Evolutionary conservation across 768 basidiomycete genomes (phyloP).

Genomic region (Leucogyrophana mollusca): DNA sequence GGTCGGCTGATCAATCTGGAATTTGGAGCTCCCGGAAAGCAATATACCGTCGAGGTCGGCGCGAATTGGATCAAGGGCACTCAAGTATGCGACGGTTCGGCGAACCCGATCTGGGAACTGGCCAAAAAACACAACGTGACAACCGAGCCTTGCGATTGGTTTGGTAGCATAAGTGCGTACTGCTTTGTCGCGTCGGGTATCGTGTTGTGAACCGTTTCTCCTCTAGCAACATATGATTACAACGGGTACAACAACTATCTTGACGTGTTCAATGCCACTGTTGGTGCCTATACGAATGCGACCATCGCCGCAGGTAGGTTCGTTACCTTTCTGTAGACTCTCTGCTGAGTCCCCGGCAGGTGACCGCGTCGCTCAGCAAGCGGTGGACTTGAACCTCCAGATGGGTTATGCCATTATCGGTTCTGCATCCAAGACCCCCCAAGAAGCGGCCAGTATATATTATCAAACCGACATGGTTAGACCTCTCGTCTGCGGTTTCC

Average conservation of each 20-base stretch:
- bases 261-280: conserved; percentile 40
- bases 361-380: conserved; percentile 38
- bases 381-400: conserved; percentile 55
- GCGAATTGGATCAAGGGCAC: conserved; percentile 64
- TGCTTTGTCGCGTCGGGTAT: not conserved
- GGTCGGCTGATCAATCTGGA: conserved; percentile 52
- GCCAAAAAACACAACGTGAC: conserved; percentile 53
- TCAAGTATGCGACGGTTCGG: conserved; percentile 44
- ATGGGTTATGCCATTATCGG: conserved; percentile 55
- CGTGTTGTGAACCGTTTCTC: not conserved
- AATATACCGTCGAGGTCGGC: conserved; percentile 52
- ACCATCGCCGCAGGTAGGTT: conserved; percentile 45
- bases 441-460: conserved; percentile 57
- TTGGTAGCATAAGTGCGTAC: conserved; percentile 42
- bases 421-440: conserved; percentile 40
- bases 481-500: no score
- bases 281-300: conserved; percentile 38
- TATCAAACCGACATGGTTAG: conserved; percentile 43
- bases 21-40: conserved; percentile 39
- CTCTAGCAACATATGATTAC: conserved; percentile 52
- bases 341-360: conserved; percentile 68
- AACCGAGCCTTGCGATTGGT: conserved; percentile 44
- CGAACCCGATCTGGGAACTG: conserved; percentile 60
- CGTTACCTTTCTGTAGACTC: not conserved
- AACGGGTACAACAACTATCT: conserved; percentile 48